These are phyloP conservation scores for Stagonosporopsis chrysanthemi DNA, from an alignment of 2,329 filamentous ascomycete species.

Conservation along the genomic window DNA sequence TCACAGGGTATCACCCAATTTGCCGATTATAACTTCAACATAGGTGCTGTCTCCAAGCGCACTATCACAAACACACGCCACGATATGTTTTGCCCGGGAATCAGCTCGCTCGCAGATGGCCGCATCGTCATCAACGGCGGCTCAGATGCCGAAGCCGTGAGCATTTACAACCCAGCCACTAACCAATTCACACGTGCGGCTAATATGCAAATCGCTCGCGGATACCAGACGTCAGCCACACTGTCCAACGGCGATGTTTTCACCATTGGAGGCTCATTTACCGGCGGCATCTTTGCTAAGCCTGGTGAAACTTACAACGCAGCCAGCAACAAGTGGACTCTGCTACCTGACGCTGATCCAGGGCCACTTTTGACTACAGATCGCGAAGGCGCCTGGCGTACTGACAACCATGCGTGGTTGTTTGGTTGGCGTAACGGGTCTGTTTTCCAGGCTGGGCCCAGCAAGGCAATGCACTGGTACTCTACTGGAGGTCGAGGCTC, in stretches of 20 bases:
- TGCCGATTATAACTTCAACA: constrained; percentile 27
- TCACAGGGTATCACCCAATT: constrained; percentile 28
- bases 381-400: constrained; percentile 24
- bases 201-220: constrained; percentile 27
- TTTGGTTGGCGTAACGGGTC: constrained; percentile 30
- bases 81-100: constrained; percentile 35
- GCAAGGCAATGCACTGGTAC: constrained; percentile 64
- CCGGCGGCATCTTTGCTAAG: constrained; percentile 22
- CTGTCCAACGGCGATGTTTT: constrained; percentile 30
- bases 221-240: constrained; percentile 28
- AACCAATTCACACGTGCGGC: constrained; percentile 23
- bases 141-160: constrained; percentile 22
- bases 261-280: constrained; percentile 31
- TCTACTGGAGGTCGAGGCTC: constrained; percentile 53
- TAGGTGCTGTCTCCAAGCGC: constrained; percentile 22
- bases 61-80: constrained; percentile 29
- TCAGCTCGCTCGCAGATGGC: constrained; percentile 27
- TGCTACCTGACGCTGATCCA: constrained; percentile 26
- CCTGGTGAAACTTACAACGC: constrained; percentile 29
- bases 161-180: constrained; percentile 25
- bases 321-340: constrained; percentile 21
- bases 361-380: constrained; percentile 29
- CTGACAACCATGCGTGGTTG: constrained; percentile 35
- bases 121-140: constrained; percentile 30
- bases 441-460: constrained; percentile 63